Base-by-base conservation (phyloP, 2,329 filamentous ascomycete genomes). In the Stagonosporopsis tanaceti region DNA sequence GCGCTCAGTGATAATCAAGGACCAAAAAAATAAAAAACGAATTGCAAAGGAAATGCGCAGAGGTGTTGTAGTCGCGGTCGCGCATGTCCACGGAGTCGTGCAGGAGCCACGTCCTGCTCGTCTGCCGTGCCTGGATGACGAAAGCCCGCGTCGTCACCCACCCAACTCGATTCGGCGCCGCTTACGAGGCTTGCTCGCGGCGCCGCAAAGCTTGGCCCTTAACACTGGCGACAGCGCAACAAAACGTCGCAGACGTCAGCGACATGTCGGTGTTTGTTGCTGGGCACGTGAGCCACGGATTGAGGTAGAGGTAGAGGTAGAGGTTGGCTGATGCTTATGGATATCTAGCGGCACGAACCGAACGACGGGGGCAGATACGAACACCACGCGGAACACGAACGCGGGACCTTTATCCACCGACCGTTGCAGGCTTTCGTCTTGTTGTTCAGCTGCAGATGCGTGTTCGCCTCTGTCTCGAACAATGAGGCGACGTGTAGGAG, bases 111-210 rank as follows among this genome's bases (percentile, higher is more conserved):
- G 32, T n/a, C n/a, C n/a, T n/a, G 48, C 39, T 28, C 27, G 24
- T 38, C 39, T 39, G 30, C 47, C 47, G 20, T 27, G 38, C 35
- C 11, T 24, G 14, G 52, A 48, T 55, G 52, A 55, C 52, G 54
- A 57, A 57, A 17, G 48, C 54, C 20, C 4, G 54, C 37, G 30
- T 57, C 53, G 47, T 57, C 47, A 51, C 47, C 42, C 3, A 27
- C 52, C 35, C 34, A 24, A 14, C 42, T 47, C 8, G 42, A 47
- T 34, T 44, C 24, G 38, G 44, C 25, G 38, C 37, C 11, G 54
- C 54, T 48, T 28, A 44, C 54, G 54, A 47, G 40, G 54, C 54
- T 52, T 57, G 25, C 44, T 17, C 12, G 37, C 32, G 8, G 48
- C 32, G 25, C 25, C 44, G 24, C 32, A 52, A 44, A 39, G 47